Conservation (phyloP, 371 early-diverging fungal genomes). For the Dentiscutata heterogama region DNA sequence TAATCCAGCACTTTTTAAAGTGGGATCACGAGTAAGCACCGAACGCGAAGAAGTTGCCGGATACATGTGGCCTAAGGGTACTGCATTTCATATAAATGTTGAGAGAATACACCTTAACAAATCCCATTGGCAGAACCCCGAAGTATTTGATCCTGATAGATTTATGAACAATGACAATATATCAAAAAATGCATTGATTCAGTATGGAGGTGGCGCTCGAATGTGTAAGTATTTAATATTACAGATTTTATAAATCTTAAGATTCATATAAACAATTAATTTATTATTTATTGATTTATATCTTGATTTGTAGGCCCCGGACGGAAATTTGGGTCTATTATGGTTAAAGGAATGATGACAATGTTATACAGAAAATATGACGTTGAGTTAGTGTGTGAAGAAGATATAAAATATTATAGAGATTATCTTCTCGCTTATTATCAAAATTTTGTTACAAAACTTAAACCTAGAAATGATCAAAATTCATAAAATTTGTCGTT, state of each 20-base stretch:
- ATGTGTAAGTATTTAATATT: neutral
- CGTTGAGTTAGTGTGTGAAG: neutral
- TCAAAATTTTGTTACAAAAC: neutral
- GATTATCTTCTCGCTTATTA: neutral
- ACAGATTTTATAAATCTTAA: neutral
- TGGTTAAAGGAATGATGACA: neutral
- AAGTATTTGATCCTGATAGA: slow-evolving; percentile 21
- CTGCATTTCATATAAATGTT: slow-evolving; percentile 1
- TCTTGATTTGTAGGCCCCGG: neutral
- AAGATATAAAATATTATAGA: neutral
- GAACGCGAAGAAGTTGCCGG: slow-evolving; percentile 7
- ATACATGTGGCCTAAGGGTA: neutral
- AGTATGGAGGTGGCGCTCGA: neutral
- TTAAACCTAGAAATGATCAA: neutral
- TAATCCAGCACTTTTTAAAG: neutral
- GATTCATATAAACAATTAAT: too few relatives aligned
- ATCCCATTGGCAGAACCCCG: neutral
- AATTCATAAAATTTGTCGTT: too few relatives aligned
- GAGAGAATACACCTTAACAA: neutral
- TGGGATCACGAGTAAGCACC: too few relatives aligned
- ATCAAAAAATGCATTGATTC: neutral
- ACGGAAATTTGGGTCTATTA: slow-evolving; percentile 11
- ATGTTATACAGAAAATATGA: slow-evolving; percentile 31
- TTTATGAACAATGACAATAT: neutral
- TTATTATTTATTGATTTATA: neutral